Base-by-base conservation (phyloP, 2,329 filamentous ascomycete species). In the Botrytis byssoidea region DNA sequence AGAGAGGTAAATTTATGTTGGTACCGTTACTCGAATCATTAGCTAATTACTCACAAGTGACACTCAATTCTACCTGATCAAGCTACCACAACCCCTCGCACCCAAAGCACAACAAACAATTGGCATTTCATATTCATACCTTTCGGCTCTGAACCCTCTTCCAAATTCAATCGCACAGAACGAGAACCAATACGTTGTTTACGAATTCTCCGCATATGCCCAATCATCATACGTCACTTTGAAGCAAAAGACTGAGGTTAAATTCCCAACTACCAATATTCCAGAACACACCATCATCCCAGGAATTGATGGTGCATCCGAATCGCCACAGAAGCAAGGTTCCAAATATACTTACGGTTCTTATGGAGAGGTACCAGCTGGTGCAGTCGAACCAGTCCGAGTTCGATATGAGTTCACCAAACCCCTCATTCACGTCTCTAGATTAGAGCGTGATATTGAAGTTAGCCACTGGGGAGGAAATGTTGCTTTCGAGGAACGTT, bases 401-500 rank as follows among this genome's bases (percentile, higher is more conserved):
- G 91, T 98, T 71, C 93, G 96, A 75, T 98, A 97, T 83, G 95
- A 99, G 83, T 98, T 96, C 85, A 98, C 93, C 77, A 97, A 95
- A 84, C 95, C 96, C 20, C 86, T 99, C 73, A 92, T 91, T 61
- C 93, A 96, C 80, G 89, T 94, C 69, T 90, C 90, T 48, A 86
- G 89, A 25, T 86, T 99, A 74, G 93, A 98, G 84, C 91, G 96
- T 74, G 95, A 98, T 80, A 85, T 99, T 76, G 96, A 99, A 83
- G 92, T 99, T 79, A 97, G 93, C 81, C 96, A 98, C 83, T 99
- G 96, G 96, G 96, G 96, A 77, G 96, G 96, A 76, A 99, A 99
- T 82, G 84, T 98, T 71, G 96, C 96, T 2, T 94, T 95, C 68
- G 96, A 99, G 84, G 96, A 99, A 85, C 90, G 93, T 74, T 98